Evolutionary conservation across 2,329 filamentous ascomycete genomes (phyloP), one percentile per base, ranked within the genome.

Genomic region (Mycogone perniciosa): DNA sequence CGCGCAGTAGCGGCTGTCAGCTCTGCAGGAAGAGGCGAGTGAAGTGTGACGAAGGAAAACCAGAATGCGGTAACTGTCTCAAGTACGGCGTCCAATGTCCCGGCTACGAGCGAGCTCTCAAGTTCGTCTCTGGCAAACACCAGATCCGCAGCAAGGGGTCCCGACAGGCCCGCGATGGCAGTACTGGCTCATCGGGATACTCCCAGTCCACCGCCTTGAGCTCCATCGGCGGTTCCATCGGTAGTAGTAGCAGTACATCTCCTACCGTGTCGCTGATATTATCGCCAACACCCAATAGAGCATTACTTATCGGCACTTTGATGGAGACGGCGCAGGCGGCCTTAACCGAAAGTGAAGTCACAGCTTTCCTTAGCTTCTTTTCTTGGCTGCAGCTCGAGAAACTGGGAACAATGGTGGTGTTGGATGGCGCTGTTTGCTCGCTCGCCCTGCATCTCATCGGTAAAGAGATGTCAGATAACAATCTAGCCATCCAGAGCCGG

Each of bases 1-100:
- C 67, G 46, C 64, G 67, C 39, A 71, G 64, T 55, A 67, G 60
- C 53, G 63, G 61, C 54, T 73, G 71, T 57, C 62, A 64, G 48
- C 61, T 71, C 37, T 72, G 71, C 59, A 64, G 68, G 52, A 68
- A 65, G 59, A 64, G 71, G 49, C 66, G 66, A 44, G 65, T 72
- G 52, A 70, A 74, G 63, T 77, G 75, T 54, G 74, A 77, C 57
- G 67, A 75, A 59, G 61, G 55, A 26, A 67, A 64, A 8, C 74
- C 74, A 8, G 62, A 59, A 48, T 72, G 70, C 49, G 61, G 59
- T 27, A 73, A 72, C 47, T 73, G 71, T 57, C 52, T 59, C 48
- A 68, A 62, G 46, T 71, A 71, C 51, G 67, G 68, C 34, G 64
- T 59, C 26, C 58, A 60, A 6, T 73, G 68, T 49, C 67, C 69